Evolutionary conservation across 2,329 filamentous ascomycete species (phyloP).

Genomic region (Fusarium euwallaceae): DNA sequence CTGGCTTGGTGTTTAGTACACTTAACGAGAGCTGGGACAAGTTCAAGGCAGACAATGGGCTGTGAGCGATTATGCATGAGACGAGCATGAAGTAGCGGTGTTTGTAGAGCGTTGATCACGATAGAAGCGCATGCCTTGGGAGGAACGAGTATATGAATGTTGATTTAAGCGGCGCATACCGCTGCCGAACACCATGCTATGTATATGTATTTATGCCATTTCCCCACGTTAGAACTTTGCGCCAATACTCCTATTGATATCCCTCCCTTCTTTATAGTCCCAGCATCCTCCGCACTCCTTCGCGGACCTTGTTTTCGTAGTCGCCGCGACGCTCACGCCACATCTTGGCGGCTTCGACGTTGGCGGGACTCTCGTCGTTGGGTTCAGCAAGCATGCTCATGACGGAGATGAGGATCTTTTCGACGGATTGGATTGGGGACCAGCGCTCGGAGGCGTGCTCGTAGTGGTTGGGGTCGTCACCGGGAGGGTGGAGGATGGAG

Average conservation of each 20-base stretch:
- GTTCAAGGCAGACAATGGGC: conserved; percentile 76
- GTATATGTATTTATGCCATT: conserved; percentile 27
- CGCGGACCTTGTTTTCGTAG: conserved; percentile 88
- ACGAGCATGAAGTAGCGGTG: conserved; percentile 33
- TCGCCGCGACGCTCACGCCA: conserved; percentile 87
- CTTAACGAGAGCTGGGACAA: conserved; percentile 81
- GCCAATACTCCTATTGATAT: conserved; percentile 39
- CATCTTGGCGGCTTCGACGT: conserved; percentile 96
- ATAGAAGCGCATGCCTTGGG: conserved; percentile 40
- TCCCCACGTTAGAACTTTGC: conserved; percentile 30
- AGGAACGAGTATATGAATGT: conserved; percentile 42
- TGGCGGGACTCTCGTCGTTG: conserved; percentile 96
- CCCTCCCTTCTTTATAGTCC: conserved; percentile 67
- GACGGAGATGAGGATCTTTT: conserved; percentile 96
- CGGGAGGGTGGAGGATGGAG: conserved; percentile 95
- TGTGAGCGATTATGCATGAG: conserved; percentile 56
- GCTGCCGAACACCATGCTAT: conserved; percentile 47
- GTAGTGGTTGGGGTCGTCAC: conserved; percentile 98
- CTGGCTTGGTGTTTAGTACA: conserved; percentile 74
- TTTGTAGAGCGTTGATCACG: conserved; percentile 44
- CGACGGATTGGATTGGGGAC: conserved; percentile 96
- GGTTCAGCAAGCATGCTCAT: conserved; percentile 99
- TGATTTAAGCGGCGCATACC: conserved; percentile 37
- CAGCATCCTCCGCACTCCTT: conserved; percentile 83
- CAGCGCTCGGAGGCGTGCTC: conserved; percentile 95